Base-by-base conservation (phyloP, 2,329 filamentous ascomycete species). In the Calonectria naviculata region DNA sequence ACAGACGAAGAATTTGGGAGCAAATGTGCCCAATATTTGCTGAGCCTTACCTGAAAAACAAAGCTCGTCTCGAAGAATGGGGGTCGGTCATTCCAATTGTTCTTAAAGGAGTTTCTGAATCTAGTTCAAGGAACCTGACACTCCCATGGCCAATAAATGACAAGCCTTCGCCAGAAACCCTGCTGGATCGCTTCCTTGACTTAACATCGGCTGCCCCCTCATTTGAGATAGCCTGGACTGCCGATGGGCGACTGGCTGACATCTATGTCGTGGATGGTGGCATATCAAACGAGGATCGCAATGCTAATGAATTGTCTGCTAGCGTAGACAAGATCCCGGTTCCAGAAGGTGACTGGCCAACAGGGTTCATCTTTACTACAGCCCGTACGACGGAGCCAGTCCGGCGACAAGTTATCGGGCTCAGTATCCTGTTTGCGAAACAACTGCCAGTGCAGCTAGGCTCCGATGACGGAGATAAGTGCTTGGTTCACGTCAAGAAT, bases 1-100 rank as follows among this genome's bases (percentile, higher is more conserved):
- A 65, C 24, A 65, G 62, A 44, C 31, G 36, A 21, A n/a, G 62
- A 24, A 65, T 65, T 19, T 65, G 62, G 62, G 62, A 65, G n/a
- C 62, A 65, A 24, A 52, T 65, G 47, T 65, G 62, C 26, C 62
- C 62, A 24, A n/a, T 7, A 2, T 65, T 65, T 56, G 62, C 62
- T 3, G 62, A 65, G 12, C 24, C 24, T 13, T 65, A 65, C 29
- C 62, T 54, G 10, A 19, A 42, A 42, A 54, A 8, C n/a, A 49
- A 65, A 26, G 26, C 24, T 31, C 31, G 36, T 24, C 62, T 54
- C 17, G 7, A 15, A 1, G n/a, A 44, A 7, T 54, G 46, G 46
- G 47, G 47, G 10, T 38, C 46, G 15, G n/a, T 24, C 19, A 54
- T 24, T 10, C 62, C 62, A 2, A 42, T 54, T 1, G 46, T 54